These are phyloP conservation scores for Eucalyptus pauciflora DNA, from an alignment of 345 rosid species.

Conservation along the genomic window DNA sequence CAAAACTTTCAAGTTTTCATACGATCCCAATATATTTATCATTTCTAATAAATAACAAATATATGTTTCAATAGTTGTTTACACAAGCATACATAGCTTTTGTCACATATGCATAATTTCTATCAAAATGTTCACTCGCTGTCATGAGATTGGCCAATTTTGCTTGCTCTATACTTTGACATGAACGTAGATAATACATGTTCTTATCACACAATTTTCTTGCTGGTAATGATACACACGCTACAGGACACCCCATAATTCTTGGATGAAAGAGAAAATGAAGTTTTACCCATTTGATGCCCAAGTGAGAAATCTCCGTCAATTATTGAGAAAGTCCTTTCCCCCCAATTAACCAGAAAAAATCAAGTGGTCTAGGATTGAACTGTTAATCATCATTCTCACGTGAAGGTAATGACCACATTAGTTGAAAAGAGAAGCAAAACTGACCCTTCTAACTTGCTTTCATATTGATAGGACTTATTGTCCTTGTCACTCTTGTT, in stretches of 20 bases:
- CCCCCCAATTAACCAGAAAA: not conserved
- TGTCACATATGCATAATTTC: not conserved
- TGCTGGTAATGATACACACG: not conserved
- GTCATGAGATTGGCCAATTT: not conserved
- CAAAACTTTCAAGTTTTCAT: not conserved
- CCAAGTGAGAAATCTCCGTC: not conserved
- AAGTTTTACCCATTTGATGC: not conserved
- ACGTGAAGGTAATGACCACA: not conserved
- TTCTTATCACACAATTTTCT: not conserved
- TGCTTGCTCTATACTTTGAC: not conserved
- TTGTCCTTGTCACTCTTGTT: not conserved
- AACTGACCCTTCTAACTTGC: not conserved
- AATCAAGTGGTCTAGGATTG: not conserved
- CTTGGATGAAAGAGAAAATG: not conserved
- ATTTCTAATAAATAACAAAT: not conserved
- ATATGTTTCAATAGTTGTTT: not conserved
- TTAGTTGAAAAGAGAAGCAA: not conserved
- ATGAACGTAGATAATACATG: not conserved
- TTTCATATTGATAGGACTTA: not conserved
- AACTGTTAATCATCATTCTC: not conserved
- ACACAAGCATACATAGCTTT: not conserved
- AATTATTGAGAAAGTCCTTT: not conserved
- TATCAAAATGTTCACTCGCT: not conserved
- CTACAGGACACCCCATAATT: too few species aligned
- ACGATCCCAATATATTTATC: not conserved